These are phyloP conservation scores for Pulveroboletus sp. DNA, from an alignment of 768 basidiomycete species.

Conservation along the genomic window DNA sequence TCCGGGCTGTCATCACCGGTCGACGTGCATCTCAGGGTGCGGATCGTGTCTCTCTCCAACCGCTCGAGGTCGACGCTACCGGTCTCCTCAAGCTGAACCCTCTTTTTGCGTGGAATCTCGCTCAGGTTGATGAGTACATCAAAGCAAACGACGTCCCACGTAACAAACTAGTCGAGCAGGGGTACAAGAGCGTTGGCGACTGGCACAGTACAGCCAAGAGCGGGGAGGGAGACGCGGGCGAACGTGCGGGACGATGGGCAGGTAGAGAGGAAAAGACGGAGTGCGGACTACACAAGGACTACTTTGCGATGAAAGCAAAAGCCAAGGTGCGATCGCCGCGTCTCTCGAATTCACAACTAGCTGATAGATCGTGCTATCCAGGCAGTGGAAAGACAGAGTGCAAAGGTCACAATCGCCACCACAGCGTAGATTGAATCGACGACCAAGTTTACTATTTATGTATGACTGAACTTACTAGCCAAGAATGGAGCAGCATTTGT, in stretches of 20 bases:
- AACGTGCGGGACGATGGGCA: slow-evolving; percentile 90
- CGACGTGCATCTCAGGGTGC: slow-evolving; percentile 90
- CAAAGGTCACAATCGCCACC: not conserved
- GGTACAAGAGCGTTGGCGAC: slow-evolving; percentile 94
- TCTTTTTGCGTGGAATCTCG: slow-evolving; percentile 83
- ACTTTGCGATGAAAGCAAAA: slow-evolving; percentile 67
- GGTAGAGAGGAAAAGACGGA: slow-evolving; percentile 84
- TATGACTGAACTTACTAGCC: not conserved
- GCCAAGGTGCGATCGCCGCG: slow-evolving; percentile 31
- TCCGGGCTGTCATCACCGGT: slow-evolving; percentile 90
- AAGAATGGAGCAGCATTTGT: not conserved
- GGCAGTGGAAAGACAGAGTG: not conserved
- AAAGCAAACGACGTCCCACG: slow-evolving; percentile 77
- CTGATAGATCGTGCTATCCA: not conserved
- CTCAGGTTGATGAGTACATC: slow-evolving; percentile 80
- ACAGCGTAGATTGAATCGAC: not conserved
- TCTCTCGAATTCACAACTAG: not conserved
- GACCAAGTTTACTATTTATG: too few relatives aligned
- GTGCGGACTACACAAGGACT: slow-evolving; percentile 93
- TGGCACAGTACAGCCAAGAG: slow-evolving; percentile 90
- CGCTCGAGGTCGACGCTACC: slow-evolving; percentile 86
- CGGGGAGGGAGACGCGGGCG: slow-evolving; percentile 61
- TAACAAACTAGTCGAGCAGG: slow-evolving; percentile 83
- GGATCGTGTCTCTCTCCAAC: slow-evolving; percentile 75
- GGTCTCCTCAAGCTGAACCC: slow-evolving; percentile 95